Conservation (phyloP, 1,284 basidiomycete genomes). For the Apiotrichum akiyoshidainum region DNA sequence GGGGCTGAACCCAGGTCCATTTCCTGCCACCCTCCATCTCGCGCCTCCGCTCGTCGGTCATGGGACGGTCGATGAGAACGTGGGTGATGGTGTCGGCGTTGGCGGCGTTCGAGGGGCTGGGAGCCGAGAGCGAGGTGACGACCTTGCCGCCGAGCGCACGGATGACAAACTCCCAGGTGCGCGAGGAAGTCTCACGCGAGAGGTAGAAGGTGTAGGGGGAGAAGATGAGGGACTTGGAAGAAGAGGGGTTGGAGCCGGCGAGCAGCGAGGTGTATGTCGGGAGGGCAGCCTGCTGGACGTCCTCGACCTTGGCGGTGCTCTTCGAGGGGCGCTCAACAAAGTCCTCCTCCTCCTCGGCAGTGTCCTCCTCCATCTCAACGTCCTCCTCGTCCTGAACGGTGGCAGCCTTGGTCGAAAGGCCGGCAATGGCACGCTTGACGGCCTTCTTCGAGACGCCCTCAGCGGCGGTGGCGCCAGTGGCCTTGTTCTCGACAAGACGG, state of each 20-base stretch:
- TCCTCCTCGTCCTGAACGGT: conserved; percentile 38
- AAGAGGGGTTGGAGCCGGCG: conserved; percentile 52
- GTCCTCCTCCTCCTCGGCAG: conserved; percentile 53
- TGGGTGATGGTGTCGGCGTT: conserved; percentile 83
- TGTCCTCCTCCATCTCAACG: conserved; percentile 43
- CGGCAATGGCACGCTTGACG: conserved; percentile 56
- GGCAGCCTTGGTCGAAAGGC: conserved; percentile 41
- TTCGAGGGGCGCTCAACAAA: conserved; percentile 60
- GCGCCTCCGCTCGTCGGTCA: conserved; percentile 56
- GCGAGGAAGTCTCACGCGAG: conserved; percentile 86
- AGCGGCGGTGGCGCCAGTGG: conserved; percentile 34
- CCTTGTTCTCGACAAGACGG: conserved; percentile 64
- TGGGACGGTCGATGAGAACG: conserved; percentile 89
- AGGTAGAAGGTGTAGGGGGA: conserved; percentile 88
- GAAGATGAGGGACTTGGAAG: conserved; percentile 64
- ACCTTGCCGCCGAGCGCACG: conserved; percentile 87
- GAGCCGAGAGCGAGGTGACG: conserved; percentile 75
- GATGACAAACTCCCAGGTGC: conserved; percentile 92
- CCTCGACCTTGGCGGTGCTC: conserved; percentile 52
- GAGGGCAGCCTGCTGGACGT: conserved; percentile 56
- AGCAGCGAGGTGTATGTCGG: conserved; percentile 73
- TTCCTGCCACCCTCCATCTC: conserved; percentile 64
- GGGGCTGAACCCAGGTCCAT: conserved; percentile 90
- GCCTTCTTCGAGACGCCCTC: conserved; percentile 45
- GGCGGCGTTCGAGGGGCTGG: conserved; percentile 53